Evolutionary conservation across 805 yeast genomes (phyloP).

Genomic region (Wickerhamiella slavikovae): DNA sequence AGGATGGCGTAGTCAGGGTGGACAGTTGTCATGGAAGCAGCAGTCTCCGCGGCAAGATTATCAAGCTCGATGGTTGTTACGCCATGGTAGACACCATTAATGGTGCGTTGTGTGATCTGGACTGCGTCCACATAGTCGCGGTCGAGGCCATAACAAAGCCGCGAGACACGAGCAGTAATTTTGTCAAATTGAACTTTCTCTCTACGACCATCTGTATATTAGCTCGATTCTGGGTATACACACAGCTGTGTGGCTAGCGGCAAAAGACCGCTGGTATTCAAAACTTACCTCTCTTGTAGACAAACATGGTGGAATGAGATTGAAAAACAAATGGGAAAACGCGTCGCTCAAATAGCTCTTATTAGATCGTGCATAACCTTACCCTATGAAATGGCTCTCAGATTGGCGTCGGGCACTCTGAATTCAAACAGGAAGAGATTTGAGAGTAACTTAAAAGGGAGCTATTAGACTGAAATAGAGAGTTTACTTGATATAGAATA

Average conservation of each 20-base stretch:
- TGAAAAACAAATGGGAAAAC: neutral
- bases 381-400: slow-evolving; percentile 1
- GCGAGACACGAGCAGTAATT: slow-evolving; percentile 85
- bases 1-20: slow-evolving; percentile 95
- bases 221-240: too few species aligned
- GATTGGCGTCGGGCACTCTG: too few species aligned
- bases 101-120: slow-evolving; percentile 86
- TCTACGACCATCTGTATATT: slow-evolving; percentile 85
- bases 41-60: slow-evolving; percentile 82
- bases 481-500: too few species aligned
- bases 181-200: slow-evolving; percentile 92
- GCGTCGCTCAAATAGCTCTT: slow-evolving; percentile 1
- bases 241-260: too few species aligned
- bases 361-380: neutral
- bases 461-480: too few species aligned
- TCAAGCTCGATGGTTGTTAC: slow-evolving; percentile 82
- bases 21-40: slow-evolving; percentile 90
- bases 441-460: too few species aligned
- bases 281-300: slow-evolving; percentile 70
- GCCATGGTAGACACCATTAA: slow-evolving; percentile 91
- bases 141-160: slow-evolving; percentile 87
- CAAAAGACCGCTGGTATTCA: too few species aligned
- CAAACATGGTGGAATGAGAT: slow-evolving; percentile 39
- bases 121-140: slow-evolving; percentile 85
- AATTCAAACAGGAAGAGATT: too few species aligned